Evolutionary conservation across 805 yeast genomes (phyloP).

Genomic region (Zygoascus flipseniorum): DNA sequence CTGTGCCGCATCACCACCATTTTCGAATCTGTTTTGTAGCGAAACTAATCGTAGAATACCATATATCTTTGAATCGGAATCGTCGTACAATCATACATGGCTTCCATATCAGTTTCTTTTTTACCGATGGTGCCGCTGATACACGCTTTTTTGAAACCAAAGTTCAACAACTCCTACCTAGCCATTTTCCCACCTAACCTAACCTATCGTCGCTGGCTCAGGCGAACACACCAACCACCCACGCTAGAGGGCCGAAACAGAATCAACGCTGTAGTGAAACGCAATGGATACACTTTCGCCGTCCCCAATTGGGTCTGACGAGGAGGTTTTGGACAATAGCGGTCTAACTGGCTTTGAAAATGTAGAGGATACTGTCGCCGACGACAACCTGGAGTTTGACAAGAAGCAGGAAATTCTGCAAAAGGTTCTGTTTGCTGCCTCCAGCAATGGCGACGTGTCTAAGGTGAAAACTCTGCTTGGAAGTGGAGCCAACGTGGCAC

Average conservation of each 20-base stretch:
- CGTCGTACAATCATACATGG: too few relatives aligned
- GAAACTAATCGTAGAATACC: too few relatives aligned
- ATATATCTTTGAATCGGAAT: too few relatives aligned
- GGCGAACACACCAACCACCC: too few relatives aligned
- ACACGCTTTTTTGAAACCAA: too few relatives aligned
- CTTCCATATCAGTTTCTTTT: too few relatives aligned
- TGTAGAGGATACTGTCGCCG: background rate
- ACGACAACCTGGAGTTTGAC: background rate
- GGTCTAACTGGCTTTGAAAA: background rate
- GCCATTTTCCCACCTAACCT: background rate
- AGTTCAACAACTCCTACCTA: too few relatives aligned
- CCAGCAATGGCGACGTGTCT: slow-evolving; percentile 29
- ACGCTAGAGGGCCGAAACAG: too few relatives aligned
- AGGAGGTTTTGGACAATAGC: background rate
- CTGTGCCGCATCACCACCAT: too few relatives aligned
- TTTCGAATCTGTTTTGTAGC: too few relatives aligned
- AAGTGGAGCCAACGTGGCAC: slow-evolving; percentile 12
- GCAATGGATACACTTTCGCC: background rate
- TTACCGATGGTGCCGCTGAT: too few relatives aligned
- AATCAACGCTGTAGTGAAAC: background rate
- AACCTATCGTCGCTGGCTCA: background rate
- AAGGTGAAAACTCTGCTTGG: slow-evolving; percentile 25
- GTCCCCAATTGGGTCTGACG: background rate
- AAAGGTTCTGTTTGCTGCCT: slow-evolving; percentile 24
- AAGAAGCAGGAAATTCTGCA: slow-evolving; percentile 22